Percentiles rank a stretch among this genome's conserved stretches.
phyloP scores from a whole-genome alignment of 768 basidiomycete species.

The Macrolepiota albuminosa region DNA sequence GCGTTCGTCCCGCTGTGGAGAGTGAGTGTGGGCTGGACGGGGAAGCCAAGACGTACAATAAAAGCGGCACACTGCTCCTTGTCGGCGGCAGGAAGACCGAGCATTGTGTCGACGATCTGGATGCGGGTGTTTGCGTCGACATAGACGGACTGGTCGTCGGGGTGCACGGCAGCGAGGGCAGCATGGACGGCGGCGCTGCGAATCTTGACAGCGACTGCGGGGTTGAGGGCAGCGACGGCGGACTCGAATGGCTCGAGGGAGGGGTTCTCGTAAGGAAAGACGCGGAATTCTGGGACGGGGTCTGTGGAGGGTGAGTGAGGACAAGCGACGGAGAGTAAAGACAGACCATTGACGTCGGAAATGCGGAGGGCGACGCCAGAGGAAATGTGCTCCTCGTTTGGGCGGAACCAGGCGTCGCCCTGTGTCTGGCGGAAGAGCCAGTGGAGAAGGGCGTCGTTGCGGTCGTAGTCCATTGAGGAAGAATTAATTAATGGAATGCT shows the following conservation, averaged over 20 bases:
- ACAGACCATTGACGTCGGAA: slow-evolving; percentile 30
- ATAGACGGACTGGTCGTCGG: slow-evolving; percentile 55
- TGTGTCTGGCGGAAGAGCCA: slow-evolving; percentile 78
- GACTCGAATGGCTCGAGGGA: slow-evolving; percentile 73
- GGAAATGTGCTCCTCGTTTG: slow-evolving; percentile 67
- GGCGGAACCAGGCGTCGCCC: slow-evolving; percentile 81
- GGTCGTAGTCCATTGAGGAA: slow-evolving; percentile 62
- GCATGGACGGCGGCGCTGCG: slow-evolving; percentile 75
- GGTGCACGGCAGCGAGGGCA: slow-evolving; percentile 54
- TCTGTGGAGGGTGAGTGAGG: slow-evolving; percentile 2
- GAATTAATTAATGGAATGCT: not conserved
- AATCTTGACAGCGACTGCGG: slow-evolving; percentile 80
- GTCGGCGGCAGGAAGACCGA: slow-evolving; percentile 72
- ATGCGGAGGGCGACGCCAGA: slow-evolving; percentile 65
- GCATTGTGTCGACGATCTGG: slow-evolving; percentile 77
- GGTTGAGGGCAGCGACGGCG: slow-evolving; percentile 65
- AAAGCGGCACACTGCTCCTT: slow-evolving; percentile 89
- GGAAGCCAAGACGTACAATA: slow-evolving; percentile 46
- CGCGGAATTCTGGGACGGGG: slow-evolving; percentile 51
- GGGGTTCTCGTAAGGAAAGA: slow-evolving; percentile 79
- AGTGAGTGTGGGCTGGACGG: not conserved
- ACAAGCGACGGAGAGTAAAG: not conserved
- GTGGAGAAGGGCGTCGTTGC: slow-evolving; percentile 75
- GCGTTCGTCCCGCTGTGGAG: slow-evolving; percentile 67
- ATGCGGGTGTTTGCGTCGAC: slow-evolving; percentile 84